Evolutionary conservation across 495 filamentous ascomycete genomes (phyloP).

Genomic region (Podospora didyma): DNA sequence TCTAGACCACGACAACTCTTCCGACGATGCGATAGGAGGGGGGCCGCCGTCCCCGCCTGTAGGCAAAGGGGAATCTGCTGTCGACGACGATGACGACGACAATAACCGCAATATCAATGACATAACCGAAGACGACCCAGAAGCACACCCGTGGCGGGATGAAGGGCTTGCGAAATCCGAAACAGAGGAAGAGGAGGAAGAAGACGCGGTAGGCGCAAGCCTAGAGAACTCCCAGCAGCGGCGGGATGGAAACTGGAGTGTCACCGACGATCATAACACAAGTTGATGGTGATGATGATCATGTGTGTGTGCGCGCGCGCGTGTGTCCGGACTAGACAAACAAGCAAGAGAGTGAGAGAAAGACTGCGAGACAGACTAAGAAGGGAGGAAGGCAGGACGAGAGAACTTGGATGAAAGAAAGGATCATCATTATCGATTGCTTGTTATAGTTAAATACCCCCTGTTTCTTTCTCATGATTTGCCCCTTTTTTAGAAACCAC

Average conservation of each 20-base stretch:
- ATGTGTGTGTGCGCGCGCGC: too few relatives aligned
- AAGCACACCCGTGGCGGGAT: slow-evolving; percentile 28
- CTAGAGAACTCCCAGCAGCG: slow-evolving; percentile 9
- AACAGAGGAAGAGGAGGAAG: slow-evolving; percentile 1
- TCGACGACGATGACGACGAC: slow-evolving; percentile 9
- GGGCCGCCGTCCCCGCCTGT: background rate
- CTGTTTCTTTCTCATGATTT: background rate
- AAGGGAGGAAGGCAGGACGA: too few relatives aligned
- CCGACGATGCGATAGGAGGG: background rate
- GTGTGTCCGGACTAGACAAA: background rate
- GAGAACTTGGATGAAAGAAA: too few relatives aligned
- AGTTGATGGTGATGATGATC: background rate
- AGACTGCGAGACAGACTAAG: too few relatives aligned
- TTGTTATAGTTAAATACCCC: background rate
- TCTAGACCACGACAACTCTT: slow-evolving; percentile 10
- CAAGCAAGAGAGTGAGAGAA: background rate
- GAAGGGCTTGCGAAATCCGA: slow-evolving; percentile 18
- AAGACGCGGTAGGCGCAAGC: slow-evolving; percentile 9
- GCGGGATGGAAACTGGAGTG: slow-evolving; percentile 18
- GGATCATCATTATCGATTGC: too few relatives aligned
- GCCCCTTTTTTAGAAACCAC: too few relatives aligned
- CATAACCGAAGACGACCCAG: slow-evolving; percentile 15
- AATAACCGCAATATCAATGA: slow-evolving; percentile 26
- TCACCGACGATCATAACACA: slow-evolving; percentile 1
- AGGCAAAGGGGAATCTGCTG: background rate